phyloP scores from a whole-genome alignment of 1,139 yeast genomes.

The Candida labiduridarum region DNA sequence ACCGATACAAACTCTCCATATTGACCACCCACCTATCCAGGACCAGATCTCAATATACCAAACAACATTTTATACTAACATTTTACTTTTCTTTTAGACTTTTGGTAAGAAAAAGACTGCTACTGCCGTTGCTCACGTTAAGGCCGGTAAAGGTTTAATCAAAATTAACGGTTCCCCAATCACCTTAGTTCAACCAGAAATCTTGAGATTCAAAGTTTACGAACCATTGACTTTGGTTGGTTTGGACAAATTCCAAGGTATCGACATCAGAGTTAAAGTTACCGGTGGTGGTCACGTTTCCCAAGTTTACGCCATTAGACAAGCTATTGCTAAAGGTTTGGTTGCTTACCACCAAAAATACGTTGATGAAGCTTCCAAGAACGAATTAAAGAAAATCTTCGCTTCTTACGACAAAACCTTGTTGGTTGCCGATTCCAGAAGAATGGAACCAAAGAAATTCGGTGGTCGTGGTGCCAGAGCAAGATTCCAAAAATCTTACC shows the following conservation, averaged over 20 bases:
- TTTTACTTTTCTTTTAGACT: conserved; percentile 54
- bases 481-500: conserved; percentile 99
- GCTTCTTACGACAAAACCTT: conserved; percentile 98
- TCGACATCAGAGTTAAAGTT: conserved; percentile 98
- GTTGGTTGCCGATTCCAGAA: conserved; percentile 99
- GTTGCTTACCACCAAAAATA: conserved; percentile 99
- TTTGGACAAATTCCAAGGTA: conserved; percentile 97
- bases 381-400: conserved; percentile 98
- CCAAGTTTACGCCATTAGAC: conserved; percentile 99
- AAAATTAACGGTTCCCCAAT: conserved; percentile 99
- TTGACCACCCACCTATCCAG: not conserved
- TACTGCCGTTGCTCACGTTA: conserved; percentile 99
- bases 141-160: conserved; percentile 99
- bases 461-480: conserved; percentile 99
- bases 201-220: conserved; percentile 98
- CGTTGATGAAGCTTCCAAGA: conserved; percentile 99
- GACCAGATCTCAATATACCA: not conserved
- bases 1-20: not conserved
- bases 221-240: conserved; percentile 99
- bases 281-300: conserved; percentile 99
- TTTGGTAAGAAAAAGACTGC: conserved; percentile 99
- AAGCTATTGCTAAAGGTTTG: conserved; percentile 99
- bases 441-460: conserved; percentile 99
- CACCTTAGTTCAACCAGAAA: conserved; percentile 98
- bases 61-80: conserved; percentile 31